Conservation (phyloP, 352 stramenopile species). For the Globisporangium nodosum region DNA sequence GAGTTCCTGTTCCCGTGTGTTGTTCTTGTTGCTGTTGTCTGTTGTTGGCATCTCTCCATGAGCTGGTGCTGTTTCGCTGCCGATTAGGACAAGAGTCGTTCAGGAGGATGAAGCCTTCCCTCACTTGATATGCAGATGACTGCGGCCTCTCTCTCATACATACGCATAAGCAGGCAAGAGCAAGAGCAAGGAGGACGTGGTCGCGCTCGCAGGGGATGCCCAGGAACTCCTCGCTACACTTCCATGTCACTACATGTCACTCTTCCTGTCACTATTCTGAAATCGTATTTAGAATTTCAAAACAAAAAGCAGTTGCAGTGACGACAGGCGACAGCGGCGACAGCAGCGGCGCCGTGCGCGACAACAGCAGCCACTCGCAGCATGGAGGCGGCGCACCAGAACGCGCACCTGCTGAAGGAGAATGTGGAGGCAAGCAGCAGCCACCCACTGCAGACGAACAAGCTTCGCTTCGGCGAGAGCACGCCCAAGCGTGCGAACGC, state of each 20-base stretch:
- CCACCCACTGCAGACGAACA: constrained; percentile 12
- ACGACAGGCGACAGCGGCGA: background rate
- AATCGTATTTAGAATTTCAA: background rate
- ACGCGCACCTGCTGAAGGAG: constrained; percentile 57
- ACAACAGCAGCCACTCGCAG: background rate
- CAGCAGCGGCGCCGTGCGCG: background rate
- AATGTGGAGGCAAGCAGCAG: constrained; percentile 42
- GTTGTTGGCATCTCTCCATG: background rate
- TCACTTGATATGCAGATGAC: too few relatives aligned
- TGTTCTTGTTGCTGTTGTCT: background rate
- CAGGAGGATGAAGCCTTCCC: too few relatives aligned
- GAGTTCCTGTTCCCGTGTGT: background rate
- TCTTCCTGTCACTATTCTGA: background rate
- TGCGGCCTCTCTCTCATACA: too few relatives aligned
- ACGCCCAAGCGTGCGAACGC: constrained; percentile 29
- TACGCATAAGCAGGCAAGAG: too few relatives aligned
- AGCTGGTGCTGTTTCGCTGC: background rate
- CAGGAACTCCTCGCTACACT: too few relatives aligned
- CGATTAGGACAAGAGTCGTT: too few relatives aligned
- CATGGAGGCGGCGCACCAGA: constrained; percentile 44
- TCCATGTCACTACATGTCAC: too few relatives aligned
- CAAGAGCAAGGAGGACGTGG: too few relatives aligned
- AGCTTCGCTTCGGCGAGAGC: constrained; percentile 13
- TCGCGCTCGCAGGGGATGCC: too few relatives aligned
- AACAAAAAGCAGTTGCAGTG: constrained; percentile 2